Evolutionary conservation across 257 asterid species (phyloP).

Genomic region (Przewalskia tangutica): DNA sequence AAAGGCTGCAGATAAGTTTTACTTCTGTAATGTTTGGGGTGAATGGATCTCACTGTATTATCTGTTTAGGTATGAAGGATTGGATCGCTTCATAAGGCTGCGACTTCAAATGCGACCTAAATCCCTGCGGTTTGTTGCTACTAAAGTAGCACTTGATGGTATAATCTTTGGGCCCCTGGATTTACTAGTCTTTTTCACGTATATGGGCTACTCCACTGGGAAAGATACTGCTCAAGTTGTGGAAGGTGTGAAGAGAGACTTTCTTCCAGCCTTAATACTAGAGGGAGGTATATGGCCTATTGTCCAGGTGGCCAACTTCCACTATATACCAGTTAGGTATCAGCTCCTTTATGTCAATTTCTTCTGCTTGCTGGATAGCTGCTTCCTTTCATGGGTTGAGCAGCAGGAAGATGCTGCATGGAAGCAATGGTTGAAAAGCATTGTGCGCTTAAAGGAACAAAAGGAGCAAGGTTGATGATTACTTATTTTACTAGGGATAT

Average conservation of each 20-base stretch:
- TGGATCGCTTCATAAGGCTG: too few relatives aligned
- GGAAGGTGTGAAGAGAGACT: slow-evolving; percentile 74
- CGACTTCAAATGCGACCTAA: too few relatives aligned
- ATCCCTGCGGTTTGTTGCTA: too few relatives aligned
- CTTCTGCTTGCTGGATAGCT: slow-evolving; percentile 82
- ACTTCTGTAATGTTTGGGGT: neutral
- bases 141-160: too few relatives aligned
- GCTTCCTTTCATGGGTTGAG: slow-evolving; percentile 81
- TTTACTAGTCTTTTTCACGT: too few relatives aligned
- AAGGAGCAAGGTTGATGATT: slow-evolving; percentile 35
- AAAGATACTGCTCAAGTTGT: neutral
- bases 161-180: too few relatives aligned
- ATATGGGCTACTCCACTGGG: too few relatives aligned
- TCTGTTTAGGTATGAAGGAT: slow-evolving; percentile 56
- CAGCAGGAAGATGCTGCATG: slow-evolving; percentile 83
- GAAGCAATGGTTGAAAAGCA: slow-evolving; percentile 62
- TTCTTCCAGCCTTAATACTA: slow-evolving; percentile 61
- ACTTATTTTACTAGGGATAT: neutral
- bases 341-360: slow-evolving; percentile 85
- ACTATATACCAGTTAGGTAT: slow-evolving; percentile 61
- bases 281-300: slow-evolving; percentile 82
- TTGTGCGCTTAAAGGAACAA: slow-evolving; percentile 32
- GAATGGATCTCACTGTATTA: neutral
- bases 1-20: neutral
- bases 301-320: slow-evolving; percentile 76